phyloP scores from a whole-genome alignment of 495 filamentous ascomycete species.

The Talaromyces stipitatus region DNA sequence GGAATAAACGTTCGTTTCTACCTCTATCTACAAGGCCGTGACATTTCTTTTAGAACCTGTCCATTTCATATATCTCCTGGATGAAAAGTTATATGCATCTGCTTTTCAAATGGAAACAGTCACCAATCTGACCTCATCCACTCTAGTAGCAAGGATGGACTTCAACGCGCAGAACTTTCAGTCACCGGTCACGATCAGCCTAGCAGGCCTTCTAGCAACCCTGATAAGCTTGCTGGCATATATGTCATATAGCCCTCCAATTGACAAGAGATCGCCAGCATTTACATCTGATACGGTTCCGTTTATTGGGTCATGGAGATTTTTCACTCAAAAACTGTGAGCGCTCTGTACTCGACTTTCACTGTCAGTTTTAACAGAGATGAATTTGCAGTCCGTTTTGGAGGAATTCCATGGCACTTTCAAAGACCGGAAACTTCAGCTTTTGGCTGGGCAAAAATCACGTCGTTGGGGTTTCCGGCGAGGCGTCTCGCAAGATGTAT shows the following conservation, averaged over 20 bases:
- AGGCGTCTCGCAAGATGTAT: slow-evolving; percentile 29
- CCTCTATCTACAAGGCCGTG: no score
- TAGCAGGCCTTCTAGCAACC: not conserved
- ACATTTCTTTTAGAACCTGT: no score
- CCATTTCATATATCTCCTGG: no score
- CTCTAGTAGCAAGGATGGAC: not conserved
- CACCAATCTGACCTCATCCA: no score
- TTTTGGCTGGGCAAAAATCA: slow-evolving; percentile 40
- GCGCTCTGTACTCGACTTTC: not conserved
- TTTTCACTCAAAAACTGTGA: slow-evolving; percentile 3
- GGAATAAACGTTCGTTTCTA: no score
- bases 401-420: not conserved
- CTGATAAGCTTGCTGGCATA: not conserved
- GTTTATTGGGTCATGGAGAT: slow-evolving; percentile 2
- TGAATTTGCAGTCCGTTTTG: not conserved
- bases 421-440: slow-evolving; percentile 33
- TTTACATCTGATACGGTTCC: not conserved
- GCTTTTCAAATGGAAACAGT: no score
- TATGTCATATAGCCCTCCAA: not conserved
- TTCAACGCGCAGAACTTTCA: not conserved
- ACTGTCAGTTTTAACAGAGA: no score
- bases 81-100: no score
- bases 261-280: not conserved
- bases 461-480: slow-evolving; percentile 31
- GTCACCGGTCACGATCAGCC: not conserved